Evolutionary conservation across 495 filamentous ascomycete species (phyloP).

Genomic region (Cladorrhinum samala): DNA sequence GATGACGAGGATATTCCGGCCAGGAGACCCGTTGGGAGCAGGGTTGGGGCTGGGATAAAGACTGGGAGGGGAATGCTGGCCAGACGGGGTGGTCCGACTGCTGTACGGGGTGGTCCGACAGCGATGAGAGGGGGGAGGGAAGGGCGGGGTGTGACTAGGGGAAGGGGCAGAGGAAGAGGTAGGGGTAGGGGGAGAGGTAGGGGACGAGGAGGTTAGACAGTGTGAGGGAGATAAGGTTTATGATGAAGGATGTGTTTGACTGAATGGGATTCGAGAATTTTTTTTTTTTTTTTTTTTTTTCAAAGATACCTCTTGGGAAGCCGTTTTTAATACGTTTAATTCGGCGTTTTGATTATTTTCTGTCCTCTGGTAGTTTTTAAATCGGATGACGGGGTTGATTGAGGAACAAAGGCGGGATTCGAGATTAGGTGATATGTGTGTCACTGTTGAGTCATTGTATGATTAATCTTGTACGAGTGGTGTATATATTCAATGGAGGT

Average conservation of each 20-base stretch:
- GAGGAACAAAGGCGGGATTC: no score
- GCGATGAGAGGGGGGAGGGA: neutral
- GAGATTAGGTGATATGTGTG: no score
- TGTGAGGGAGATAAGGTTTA: neutral
- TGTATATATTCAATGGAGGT: no score
- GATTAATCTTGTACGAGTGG: no score
- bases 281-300: no score
- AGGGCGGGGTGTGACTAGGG: constrained; percentile 1
- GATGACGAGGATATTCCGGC: constrained; percentile 30
- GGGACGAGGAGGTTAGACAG: neutral
- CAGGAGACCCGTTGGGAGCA: neutral
- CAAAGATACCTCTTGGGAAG: no score
- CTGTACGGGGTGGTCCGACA: neutral
- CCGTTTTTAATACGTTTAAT: no score
- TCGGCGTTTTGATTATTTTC: no score
- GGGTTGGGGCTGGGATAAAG: neutral
- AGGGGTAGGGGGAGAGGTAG: constrained; percentile 7
- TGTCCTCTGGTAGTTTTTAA: no score
- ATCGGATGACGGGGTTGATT: no score
- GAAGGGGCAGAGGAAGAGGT: constrained; percentile 11
- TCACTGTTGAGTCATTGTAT: no score
- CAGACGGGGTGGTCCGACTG: neutral
- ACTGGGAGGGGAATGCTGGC: constrained; percentile 1
- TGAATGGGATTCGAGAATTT: no score
- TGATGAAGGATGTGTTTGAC: neutral